A percentile compares a stretch with the other conserved stretches of the same genome.
Evolutionary conservation across 768 basidiomycete species (phyloP).

Genomic region (Suillus paluster): DNA sequence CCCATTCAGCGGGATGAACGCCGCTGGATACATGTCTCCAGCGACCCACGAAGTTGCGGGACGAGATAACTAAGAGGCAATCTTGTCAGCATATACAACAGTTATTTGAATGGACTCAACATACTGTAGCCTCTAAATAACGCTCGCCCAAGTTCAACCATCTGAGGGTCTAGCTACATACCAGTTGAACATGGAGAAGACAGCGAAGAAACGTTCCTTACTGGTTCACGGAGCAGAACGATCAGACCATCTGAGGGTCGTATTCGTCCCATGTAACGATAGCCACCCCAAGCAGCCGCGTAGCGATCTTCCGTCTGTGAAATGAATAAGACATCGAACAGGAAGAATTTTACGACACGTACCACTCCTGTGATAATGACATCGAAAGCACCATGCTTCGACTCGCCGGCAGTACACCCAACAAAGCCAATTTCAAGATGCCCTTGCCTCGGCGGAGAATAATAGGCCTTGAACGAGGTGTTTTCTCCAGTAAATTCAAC

Average conservation of each 20-base stretch:
- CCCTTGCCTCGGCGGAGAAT: slow-evolving; percentile 40
- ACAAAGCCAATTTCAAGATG: slow-evolving; percentile 16
- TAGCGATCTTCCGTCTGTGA: slow-evolving; percentile 51
- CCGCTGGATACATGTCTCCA: slow-evolving; percentile 41
- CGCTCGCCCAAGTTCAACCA: slow-evolving; percentile 37
- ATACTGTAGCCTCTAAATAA: slow-evolving; percentile 56
- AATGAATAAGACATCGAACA: slow-evolving; percentile 9
- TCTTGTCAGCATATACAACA: slow-evolving; percentile 13
- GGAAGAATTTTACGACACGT: slow-evolving; percentile 20
- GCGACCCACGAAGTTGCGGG: slow-evolving; percentile 56
- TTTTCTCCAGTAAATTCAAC: slow-evolving; percentile 36
- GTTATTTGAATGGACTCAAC: slow-evolving; percentile 11
- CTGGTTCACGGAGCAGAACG: slow-evolving; percentile 55
- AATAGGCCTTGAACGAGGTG: slow-evolving; percentile 42
- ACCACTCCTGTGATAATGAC: slow-evolving; percentile 60
- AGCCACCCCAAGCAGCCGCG: slow-evolving; percentile 59
- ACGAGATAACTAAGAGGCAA: slow-evolving; percentile 48
- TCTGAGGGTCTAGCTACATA: slow-evolving; percentile 26
- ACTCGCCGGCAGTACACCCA: slow-evolving; percentile 1
- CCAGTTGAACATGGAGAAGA: slow-evolving; percentile 11
- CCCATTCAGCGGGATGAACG: slow-evolving; percentile 46
- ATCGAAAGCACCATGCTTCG: slow-evolving; percentile 38
- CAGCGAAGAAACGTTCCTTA: slow-evolving; percentile 29
- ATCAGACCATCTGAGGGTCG: slow-evolving; percentile 64
- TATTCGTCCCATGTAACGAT: slow-evolving; percentile 59